Conservation (phyloP, 106 monocot genomes). For the Apostasia shenzhenica region DNA sequence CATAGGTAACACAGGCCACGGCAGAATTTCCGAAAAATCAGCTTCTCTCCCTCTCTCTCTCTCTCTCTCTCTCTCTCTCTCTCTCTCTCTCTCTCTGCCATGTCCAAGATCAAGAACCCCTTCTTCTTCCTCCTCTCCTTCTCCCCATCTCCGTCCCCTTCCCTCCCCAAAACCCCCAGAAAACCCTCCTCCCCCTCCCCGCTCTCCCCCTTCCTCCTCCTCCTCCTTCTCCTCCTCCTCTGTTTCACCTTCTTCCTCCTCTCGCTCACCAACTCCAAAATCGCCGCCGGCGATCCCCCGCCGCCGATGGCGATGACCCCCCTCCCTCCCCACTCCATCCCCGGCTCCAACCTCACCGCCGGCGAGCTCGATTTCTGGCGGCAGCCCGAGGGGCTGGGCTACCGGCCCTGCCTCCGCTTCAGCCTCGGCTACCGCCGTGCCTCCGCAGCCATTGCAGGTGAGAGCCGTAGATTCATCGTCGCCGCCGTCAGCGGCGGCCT, state of each 20-base stretch:
- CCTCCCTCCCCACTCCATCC: neutral
- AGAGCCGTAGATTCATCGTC: constrained; percentile 25
- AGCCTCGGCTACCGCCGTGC: constrained; percentile 18
- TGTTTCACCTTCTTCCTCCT: constrained; percentile 1
- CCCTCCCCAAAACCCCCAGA: too few relatives aligned
- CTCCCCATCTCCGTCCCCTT: too few relatives aligned
- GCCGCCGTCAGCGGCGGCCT: constrained; percentile 27
- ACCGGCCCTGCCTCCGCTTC: constrained; percentile 25
- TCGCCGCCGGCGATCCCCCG: constrained; percentile 7
- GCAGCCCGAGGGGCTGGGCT: constrained; percentile 26
- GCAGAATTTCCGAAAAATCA: too few relatives aligned
- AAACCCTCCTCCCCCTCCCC: constrained; percentile 1
- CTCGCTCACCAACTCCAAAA: constrained; percentile 8
- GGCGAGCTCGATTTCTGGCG: constrained; percentile 30
- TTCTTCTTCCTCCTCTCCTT: too few relatives aligned
- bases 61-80: too few relatives aligned
- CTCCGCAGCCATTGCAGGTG: constrained; percentile 5
- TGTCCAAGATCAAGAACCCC: too few relatives aligned
- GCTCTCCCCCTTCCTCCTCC: neutral
- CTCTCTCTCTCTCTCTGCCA: too few relatives aligned
- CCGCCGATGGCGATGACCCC: constrained; percentile 6
- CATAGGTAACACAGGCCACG: too few relatives aligned
- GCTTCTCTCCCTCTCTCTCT: too few relatives aligned
- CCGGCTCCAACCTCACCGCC: neutral
- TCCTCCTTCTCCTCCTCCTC: neutral